Evolutionary conservation across 306 rosid genomes (phyloP).

Genomic region (Dryas octopetala): DNA sequence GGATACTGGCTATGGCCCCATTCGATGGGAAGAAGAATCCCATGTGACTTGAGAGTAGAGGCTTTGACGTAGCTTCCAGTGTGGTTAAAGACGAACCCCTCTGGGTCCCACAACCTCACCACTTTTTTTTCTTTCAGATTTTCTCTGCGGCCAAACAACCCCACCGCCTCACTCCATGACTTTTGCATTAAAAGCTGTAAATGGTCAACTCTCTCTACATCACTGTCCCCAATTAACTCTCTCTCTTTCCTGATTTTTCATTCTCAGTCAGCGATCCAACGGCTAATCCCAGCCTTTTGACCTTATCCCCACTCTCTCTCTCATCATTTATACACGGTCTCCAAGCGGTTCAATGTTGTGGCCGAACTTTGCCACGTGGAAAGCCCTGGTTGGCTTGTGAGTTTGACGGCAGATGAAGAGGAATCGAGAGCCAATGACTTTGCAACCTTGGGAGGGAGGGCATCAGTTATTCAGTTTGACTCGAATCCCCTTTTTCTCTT

Average conservation of each 20-base stretch:
- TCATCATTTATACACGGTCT: slow-evolving; percentile 28
- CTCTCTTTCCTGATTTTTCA: background rate
- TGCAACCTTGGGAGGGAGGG: slow-evolving; percentile 8
- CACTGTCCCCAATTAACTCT: slow-evolving; percentile 57
- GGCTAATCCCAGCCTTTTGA: slow-evolving; percentile 70
- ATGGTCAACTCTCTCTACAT: slow-evolving; percentile 76
- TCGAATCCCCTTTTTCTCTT: slow-evolving; percentile 2
- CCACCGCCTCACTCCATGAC: slow-evolving; percentile 33
- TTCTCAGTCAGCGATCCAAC: slow-evolving; percentile 48
- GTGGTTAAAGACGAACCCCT: slow-evolving; percentile 34
- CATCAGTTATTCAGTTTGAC: slow-evolving; percentile 25
- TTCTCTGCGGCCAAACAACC: background rate
- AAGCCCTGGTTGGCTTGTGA: background rate
- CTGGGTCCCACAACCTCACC: slow-evolving; percentile 20
- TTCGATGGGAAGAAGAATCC: slow-evolving; percentile 5
- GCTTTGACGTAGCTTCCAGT: slow-evolving; percentile 36
- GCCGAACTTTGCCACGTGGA: slow-evolving; percentile 37
- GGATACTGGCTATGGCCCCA: background rate
- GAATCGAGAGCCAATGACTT: slow-evolving; percentile 9
- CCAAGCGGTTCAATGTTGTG: slow-evolving; percentile 32
- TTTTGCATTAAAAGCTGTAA: slow-evolving; percentile 60
- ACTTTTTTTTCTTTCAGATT: background rate
- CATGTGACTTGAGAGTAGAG: slow-evolving; percentile 32
- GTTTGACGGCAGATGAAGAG: slow-evolving; percentile 45
- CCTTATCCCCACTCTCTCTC: slow-evolving; percentile 30